Evolutionary conservation across 805 yeast species (phyloP), one percentile per base, ranked within the genome.

Genomic region (Priceomyces medius): DNA sequence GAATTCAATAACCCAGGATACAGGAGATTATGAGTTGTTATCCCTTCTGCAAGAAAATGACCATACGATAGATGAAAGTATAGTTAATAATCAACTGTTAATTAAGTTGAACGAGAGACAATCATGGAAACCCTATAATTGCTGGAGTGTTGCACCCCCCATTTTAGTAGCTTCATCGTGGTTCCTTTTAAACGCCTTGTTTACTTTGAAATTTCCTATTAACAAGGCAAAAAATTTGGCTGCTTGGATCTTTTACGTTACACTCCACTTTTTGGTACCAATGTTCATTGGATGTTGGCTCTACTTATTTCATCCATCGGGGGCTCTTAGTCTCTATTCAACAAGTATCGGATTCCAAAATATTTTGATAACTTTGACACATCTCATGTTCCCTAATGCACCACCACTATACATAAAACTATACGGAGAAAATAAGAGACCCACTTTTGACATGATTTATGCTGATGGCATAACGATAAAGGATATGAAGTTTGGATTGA

Each of bases 391-490:
- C 56, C 90, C 90, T 19, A 81, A 79, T 55, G 85, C 88, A 1
- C 85, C 89, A 0, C 89, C 89, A 3, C 80, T 88, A 83, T 83
- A 81, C 56, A 76, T 80, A 35, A 81, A 77, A 53, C 46, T 79
- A 45, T 73, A 83, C 49, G 86, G 88, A 3, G 72, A 74, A 17
- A 75, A 78, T 47, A 73, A 71, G 55, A 42, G 64, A 7, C 83
- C 85, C 1, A 68, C 73, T 46, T 83, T 83, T 56, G 77, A 75
- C 23, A 79, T 79, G 74, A 87, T 87, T 10, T 83, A 76, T 53
- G 84, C 87, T 2, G 90, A 88, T 10, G 88, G 88, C 2, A 64
- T 83, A 32, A 76, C 79, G 2, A 64, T 87, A 35, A 81, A 79
- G n/a, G 87, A 82, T 53, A 60, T 74, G 20, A 81, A 80, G 18